Base-by-base conservation (phyloP, 495 filamentous ascomycete genomes). In the Penicillium soppii region DNA sequence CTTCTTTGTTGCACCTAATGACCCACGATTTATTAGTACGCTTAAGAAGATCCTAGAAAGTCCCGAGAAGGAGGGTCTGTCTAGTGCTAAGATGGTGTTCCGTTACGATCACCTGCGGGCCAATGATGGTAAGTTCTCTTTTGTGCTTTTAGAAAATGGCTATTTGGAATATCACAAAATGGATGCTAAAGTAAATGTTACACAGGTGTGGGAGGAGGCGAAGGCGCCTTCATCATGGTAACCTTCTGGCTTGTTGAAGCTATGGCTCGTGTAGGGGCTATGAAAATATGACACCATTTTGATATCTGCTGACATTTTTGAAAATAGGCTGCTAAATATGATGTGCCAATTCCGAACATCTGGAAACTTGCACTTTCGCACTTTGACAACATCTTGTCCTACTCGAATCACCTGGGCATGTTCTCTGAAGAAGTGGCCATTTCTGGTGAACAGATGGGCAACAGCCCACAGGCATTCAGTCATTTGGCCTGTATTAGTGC, bases 231-330 rank as follows among this genome's bases (percentile, higher is more conserved):
- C 59, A 80, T 78, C 61, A 89, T 90, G 85, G 86, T 85, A 51
- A 90, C 85, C 1, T 89, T 88, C 65, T 89, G 86, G 86, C 77
- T 88, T 4, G 82, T 88, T 3, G 86, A 89, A 62, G 84, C 86
- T n/a, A 73, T 90, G 69, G 86, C 85, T 20, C 76, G 86, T 30
- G 86, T 78, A 72, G 20, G 59, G 3, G n/a, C 5, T 7, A 21
- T 26, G 12, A 5, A 3, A 20, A 2, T 29, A 3, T 15, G 13
- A 10, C 20, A n/a, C n/a, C n/a, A n/a, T n/a, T n/a, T 16, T 32
- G 36, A 41, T 10, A 6, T 16, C 7, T 39, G n/a, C 36, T 41
- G 9, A 49, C 17, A 25, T 35, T 6, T 27, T 30, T 26, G 30
- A 21, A 46, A 49, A 16, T 33, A 71, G 68, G 68, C 68, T 19